These are phyloP conservation scores for Knufia fluminis DNA, from an alignment of 2,329 filamentous ascomycete species.

Conservation along the genomic window DNA sequence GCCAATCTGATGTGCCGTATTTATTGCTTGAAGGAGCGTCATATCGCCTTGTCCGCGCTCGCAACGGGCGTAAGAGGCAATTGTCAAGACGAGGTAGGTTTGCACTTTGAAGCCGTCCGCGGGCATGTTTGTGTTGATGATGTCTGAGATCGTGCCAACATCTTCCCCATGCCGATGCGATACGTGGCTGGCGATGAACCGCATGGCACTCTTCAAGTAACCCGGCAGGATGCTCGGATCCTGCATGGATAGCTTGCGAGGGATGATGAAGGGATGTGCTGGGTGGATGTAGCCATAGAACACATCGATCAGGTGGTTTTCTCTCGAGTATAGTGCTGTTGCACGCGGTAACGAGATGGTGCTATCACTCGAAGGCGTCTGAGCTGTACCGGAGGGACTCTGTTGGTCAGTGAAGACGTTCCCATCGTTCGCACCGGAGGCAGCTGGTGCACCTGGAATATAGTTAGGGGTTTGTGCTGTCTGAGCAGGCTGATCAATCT, in stretches of 20 bases:
- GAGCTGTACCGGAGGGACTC: background rate
- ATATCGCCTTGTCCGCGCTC: slow-evolving; percentile 28
- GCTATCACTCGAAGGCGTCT: slow-evolving; percentile 2
- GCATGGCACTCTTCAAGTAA: slow-evolving; percentile 46
- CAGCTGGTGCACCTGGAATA: background rate
- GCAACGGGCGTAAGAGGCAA: slow-evolving; percentile 28
- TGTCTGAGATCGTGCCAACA: background rate
- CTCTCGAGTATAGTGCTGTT: too few relatives aligned
- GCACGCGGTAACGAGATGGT: too few relatives aligned
- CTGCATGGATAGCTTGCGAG: slow-evolving; percentile 30
- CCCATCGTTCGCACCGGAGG: background rate
- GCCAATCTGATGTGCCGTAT: slow-evolving; percentile 64
- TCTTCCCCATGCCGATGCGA: background rate
- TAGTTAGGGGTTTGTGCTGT: background rate
- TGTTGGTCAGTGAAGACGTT: background rate
- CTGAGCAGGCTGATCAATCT: slow-evolving; percentile 22
- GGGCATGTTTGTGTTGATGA: slow-evolving; percentile 32
- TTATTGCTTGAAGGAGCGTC: slow-evolving; percentile 54
- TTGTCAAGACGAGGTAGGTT: slow-evolving; percentile 30
- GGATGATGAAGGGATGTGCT: slow-evolving; percentile 49
- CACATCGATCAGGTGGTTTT: slow-evolving; percentile 39
- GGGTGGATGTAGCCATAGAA: slow-evolving; percentile 49
- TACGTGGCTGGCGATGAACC: slow-evolving; percentile 45
- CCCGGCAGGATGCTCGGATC: slow-evolving; percentile 33
- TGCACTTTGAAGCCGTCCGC: slow-evolving; percentile 30